Evolutionary conservation across 2,329 filamentous ascomycete genomes (phyloP), one percentile per base, ranked within the genome.

Genomic region (Ceratocystis alfenasii): DNA sequence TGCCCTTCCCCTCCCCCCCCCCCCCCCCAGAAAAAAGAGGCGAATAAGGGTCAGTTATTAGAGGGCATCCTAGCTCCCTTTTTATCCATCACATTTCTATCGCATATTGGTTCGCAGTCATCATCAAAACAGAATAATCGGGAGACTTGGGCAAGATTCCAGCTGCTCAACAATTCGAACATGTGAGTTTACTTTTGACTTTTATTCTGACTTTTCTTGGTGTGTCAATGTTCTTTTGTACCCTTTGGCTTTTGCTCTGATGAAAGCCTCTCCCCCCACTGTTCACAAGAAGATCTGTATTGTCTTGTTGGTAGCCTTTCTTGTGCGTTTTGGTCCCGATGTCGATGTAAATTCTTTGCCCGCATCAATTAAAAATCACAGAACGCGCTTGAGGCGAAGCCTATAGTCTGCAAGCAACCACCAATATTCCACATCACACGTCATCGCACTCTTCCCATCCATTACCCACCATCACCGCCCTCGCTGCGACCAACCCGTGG

Each of bases 41-140:
- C 5, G 53, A 57, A 57, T 57, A 28, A 57, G 53, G 46, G 53
- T 12, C 36, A 41, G 46, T 57, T 28, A 17, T 57, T 33, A 17
- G 12, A 41, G 25, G 25, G 25, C 53, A 57, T 57, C 53, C 53
- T 57, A 57, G 20, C 53, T 57, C 53, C 53, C 53, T 57, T 57
- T 57, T 57, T 57, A 57, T 57, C 53, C 53, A 28, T 57, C 53
- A 57, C 25, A 28, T 57, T 57, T 57, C 53, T 57, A 57, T 50
- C 53, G 53, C 53, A 57, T 57, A 33, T 57, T 57, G 53, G 30
- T 33, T 57, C 25, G 25, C 53, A 57, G 53, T 57, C 53, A 57
- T 15, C 53, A 30, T 8, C 30, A 28, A 28, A 28, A 17, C 53
- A 28, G 22, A 22, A 28, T 20, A 57, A 17, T 12, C 10, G 36